Conservation (phyloP, 768 basidiomycete genomes). For the Pleurotus eryngii region DNA sequence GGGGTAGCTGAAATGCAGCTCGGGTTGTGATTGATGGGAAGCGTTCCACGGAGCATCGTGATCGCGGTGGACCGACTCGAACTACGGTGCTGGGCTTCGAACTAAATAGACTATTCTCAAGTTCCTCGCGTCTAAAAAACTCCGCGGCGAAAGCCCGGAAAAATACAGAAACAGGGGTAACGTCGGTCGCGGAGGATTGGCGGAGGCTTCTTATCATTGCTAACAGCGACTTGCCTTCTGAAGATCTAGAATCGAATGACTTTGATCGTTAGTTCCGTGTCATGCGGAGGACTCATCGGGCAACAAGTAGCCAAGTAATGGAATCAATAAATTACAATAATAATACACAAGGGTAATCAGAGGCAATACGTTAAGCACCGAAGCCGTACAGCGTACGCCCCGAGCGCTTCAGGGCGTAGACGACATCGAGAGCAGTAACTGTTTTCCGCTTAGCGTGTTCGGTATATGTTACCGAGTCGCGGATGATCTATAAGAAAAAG, state of each 20-base stretch:
- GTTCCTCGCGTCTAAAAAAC: slow-evolving; percentile 15
- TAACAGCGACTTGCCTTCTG: neutral
- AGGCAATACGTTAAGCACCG: slow-evolving; percentile 45
- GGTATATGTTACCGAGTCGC: slow-evolving; percentile 91
- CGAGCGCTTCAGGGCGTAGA: slow-evolving; percentile 71
- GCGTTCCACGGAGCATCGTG: neutral
- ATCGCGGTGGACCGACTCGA: neutral
- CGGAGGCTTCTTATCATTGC: slow-evolving; percentile 20
- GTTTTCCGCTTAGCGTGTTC: slow-evolving; percentile 89
- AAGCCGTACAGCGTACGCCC: slow-evolving; percentile 81
- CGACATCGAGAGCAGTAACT: slow-evolving; percentile 83
- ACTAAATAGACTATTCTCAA: slow-evolving; percentile 7
- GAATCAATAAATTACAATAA: slow-evolving; percentile 19
- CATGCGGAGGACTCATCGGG: neutral
- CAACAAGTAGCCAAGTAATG: neutral
- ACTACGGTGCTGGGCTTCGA: slow-evolving; percentile 9
- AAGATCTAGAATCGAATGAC: slow-evolving; percentile 7
- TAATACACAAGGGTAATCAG: slow-evolving; percentile 10
- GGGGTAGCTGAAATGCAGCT: neutral
- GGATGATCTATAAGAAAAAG: slow-evolving; percentile 51
- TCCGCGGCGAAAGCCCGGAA: slow-evolving; percentile 33
- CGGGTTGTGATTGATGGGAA: neutral
- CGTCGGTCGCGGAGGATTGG: slow-evolving; percentile 38
- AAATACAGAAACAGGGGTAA: slow-evolving; percentile 24
- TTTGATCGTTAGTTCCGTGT: neutral